phyloP scores from a whole-genome alignment of 164 flowering plant genomes.

The Annona cherimola region DNA sequence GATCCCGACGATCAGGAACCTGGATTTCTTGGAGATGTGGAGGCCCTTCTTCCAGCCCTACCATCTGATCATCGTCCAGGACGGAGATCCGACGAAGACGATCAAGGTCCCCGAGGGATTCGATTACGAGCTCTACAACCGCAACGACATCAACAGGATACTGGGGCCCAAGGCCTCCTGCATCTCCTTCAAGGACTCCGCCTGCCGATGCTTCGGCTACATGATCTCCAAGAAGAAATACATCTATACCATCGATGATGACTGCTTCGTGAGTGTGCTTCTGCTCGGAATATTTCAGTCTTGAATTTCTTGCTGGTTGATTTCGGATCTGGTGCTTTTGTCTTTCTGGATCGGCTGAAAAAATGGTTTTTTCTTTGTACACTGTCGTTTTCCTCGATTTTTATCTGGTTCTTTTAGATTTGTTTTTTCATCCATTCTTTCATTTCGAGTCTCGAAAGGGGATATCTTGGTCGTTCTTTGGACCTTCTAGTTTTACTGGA shows the following conservation, averaged over 20 bases:
- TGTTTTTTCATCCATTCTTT: no score
- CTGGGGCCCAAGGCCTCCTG: conserved; percentile 78
- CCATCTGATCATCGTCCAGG: conserved; percentile 81
- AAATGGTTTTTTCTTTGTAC: not conserved
- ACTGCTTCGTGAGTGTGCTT: conserved; percentile 66
- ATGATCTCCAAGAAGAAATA: conserved; percentile 91
- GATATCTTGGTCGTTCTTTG: not conserved
- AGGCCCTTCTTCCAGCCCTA: conserved; percentile 69
- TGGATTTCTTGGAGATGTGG: conserved; percentile 88
- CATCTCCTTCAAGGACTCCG: conserved; percentile 93
- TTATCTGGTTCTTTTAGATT: not conserved
- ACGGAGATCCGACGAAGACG: conserved; percentile 66
- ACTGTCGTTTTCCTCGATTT: not conserved
- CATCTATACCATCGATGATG: conserved; percentile 83
- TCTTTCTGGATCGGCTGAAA: conserved; percentile 3
- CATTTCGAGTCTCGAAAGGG: no score
- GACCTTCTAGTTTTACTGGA: not conserved
- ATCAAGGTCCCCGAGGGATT: conserved; percentile 86
- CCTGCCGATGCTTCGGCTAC: conserved; percentile 82
- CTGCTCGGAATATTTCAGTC: not conserved
- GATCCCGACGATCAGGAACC: conserved; percentile 76
- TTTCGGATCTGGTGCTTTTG: not conserved
- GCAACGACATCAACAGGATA: conserved; percentile 68
- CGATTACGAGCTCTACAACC: conserved; percentile 77
- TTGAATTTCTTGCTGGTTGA: not conserved